These are phyloP conservation scores for Megacollybia marginata DNA, from an alignment of 768 basidiomycete genomes.

Conservation along the genomic window DNA sequence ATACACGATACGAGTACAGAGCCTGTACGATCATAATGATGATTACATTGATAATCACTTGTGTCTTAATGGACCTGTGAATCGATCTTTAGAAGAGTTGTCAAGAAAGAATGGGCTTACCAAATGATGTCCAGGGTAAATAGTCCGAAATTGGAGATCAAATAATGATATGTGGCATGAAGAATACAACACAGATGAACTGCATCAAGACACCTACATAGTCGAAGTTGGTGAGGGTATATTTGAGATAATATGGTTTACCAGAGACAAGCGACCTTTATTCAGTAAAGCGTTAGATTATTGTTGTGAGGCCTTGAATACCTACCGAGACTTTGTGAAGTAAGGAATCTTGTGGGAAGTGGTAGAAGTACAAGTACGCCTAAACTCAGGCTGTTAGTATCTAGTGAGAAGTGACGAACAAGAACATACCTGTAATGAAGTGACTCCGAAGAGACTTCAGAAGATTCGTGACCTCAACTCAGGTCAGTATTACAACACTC, in stretches of 20 bases:
- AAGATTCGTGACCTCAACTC: not conserved
- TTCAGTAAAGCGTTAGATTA: not conserved
- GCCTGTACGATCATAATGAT: constrained; percentile 39
- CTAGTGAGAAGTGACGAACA: too few species aligned
- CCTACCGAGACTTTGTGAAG: constrained; percentile 30
- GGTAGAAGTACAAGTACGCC: constrained; percentile 13
- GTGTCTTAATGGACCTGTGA: constrained; percentile 27
- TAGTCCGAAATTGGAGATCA: constrained; percentile 28
- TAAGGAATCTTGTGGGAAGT: constrained; percentile 10
- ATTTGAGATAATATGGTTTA: constrained; percentile 7
- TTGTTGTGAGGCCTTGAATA: not conserved
- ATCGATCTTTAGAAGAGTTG: not conserved
- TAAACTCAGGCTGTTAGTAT: not conserved
- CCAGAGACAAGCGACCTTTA: constrained; percentile 28
- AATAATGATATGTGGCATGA: constrained; percentile 28
- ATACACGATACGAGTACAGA: constrained; percentile 37
- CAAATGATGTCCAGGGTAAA: constrained; percentile 18
- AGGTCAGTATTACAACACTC: constrained; percentile 5
- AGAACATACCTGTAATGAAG: constrained; percentile 8
- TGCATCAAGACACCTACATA: constrained; percentile 24
- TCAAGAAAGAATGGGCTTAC: constrained; percentile 13
- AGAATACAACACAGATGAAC: constrained; percentile 26
- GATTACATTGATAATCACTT: constrained; percentile 21
- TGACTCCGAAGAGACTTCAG: constrained; percentile 14
- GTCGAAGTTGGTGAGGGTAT: not conserved